Percentiles rank a stretch among this genome's conserved stretches.
phyloP scores from a whole-genome alignment of 2,329 filamentous ascomycete species.

The Aureobasidium namibiae region DNA sequence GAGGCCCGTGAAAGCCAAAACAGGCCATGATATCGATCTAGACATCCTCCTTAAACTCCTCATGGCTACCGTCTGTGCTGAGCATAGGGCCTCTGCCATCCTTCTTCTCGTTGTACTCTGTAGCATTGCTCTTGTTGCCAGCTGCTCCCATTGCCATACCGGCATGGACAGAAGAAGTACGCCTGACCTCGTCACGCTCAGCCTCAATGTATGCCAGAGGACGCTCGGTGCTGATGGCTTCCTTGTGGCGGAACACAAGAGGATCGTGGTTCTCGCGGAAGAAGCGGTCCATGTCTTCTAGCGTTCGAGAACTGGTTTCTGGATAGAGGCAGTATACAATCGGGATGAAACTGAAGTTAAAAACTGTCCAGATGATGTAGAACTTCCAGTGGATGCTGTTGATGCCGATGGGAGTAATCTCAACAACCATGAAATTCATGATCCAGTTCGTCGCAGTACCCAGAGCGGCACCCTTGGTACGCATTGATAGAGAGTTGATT shows the following conservation, averaged over 20 bases:
- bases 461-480: constrained; percentile 41
- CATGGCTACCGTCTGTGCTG: not conserved
- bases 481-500: constrained; percentile 42
- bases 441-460: constrained; percentile 46
- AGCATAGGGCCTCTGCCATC: not conserved
- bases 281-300: constrained; percentile 26
- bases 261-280: constrained; percentile 25
- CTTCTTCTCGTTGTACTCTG: constrained; percentile 6
- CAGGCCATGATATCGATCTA: not conserved
- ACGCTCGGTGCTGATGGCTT: constrained; percentile 38
- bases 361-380: constrained; percentile 21
- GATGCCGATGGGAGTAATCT: constrained; percentile 39
- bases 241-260: constrained; percentile 41
- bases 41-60: constrained; percentile 5
- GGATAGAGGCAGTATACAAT: constrained; percentile 34
- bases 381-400: constrained; percentile 21
- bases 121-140: constrained; percentile 10
- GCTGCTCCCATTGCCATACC: constrained; percentile 2
- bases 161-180: constrained; percentile 10
- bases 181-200: constrained; percentile 30
- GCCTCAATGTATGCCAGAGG: constrained; percentile 42
- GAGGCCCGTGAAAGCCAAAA: not conserved
- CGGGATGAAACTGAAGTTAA: constrained; percentile 34
- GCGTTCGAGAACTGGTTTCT: constrained; percentile 26
- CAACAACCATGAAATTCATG: constrained; percentile 32